Conservation (phyloP, 2,329 filamentous ascomycete genomes). For the Fusarium pseudonygamai region DNA sequence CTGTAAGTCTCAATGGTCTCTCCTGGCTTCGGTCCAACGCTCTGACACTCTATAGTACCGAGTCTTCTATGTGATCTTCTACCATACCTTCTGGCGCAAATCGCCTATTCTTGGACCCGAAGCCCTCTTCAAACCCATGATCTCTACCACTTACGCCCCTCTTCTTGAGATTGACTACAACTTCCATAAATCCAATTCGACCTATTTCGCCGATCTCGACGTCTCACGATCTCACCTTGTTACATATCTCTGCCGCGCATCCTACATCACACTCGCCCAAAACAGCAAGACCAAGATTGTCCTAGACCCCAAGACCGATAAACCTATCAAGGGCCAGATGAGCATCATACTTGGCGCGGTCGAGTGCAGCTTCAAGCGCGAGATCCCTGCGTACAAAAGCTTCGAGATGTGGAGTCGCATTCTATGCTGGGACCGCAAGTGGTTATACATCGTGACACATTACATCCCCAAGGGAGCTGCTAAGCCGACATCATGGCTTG, state of each 20-base stretch:
- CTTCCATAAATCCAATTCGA: constrained; percentile 83
- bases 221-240: constrained; percentile 84
- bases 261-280: constrained; percentile 61
- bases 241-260: constrained; percentile 70
- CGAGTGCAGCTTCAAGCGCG: constrained; percentile 76
- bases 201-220: constrained; percentile 89
- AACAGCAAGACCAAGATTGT: constrained; percentile 63
- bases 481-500: constrained; percentile 63
- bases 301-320: constrained; percentile 56
- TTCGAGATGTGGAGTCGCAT: constrained; percentile 81
- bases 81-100: constrained; percentile 62
- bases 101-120: constrained; percentile 62
- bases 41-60: constrained; percentile 56
- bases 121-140: constrained; percentile 77
- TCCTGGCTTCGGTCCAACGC: background rate
- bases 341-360: constrained; percentile 77
- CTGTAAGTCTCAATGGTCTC: constrained; percentile 60
- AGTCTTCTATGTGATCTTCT: constrained; percentile 65
- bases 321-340: constrained; percentile 62
- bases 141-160: constrained; percentile 72
- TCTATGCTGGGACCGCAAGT: constrained; percentile 82
- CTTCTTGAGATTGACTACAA: constrained; percentile 88
- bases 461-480: constrained; percentile 73
- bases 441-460: constrained; percentile 80
- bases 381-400: constrained; percentile 73